Evolutionary conservation across 2,329 filamentous ascomycete species (phyloP), one percentile per base, ranked within the genome.

Genomic region (Fusarium domesticum): DNA sequence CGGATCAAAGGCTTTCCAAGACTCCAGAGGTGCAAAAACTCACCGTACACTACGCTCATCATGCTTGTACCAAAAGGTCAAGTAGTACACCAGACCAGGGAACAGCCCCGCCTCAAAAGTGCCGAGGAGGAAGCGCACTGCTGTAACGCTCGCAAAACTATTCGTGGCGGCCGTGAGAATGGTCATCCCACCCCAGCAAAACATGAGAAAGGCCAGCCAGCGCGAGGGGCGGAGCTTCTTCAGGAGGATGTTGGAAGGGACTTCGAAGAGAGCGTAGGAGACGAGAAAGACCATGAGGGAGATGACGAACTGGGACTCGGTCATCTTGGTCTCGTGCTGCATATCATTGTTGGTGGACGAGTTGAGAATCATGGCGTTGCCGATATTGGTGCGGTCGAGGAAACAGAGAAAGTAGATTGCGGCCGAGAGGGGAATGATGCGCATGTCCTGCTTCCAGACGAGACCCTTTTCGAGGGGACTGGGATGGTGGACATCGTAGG

Each of bases 51-150:
- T 85, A 4, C 87, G 75, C 65, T 90, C 85, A 15, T 80, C 75
- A 53, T 81, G 79, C 35, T 77, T 81, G 64, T 90, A 90, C 75
- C 87, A 89, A 49, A 88, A 80, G 0, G 85, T 89, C 37, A 90
- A 69, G 54, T 87, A 88, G 64, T 81, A 70, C 0, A 81, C 77
- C 53, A 87, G 66, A 0, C 65, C 64, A 0, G 65, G 65, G 48
- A 88, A 88, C 1, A 89, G 66, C 0, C 85, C 85, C 4, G 84
- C 85, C 66, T 90, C 86, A 33, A 85, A 78, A 5, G 79, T 70
- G 5, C 86, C 86, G 0, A 90, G 73, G 7, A 89, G 62, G 18
- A 89, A 74, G 6, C 86, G 79, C 49, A 84, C 81, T 6, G 73
- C 83, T 2, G 85, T 75, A n/a, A 90, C 70, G 8, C 77, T 76